These are phyloP conservation scores for Glaciozyma martinii DNA, from an alignment of 768 basidiomycete species.

Conservation along the genomic window DNA sequence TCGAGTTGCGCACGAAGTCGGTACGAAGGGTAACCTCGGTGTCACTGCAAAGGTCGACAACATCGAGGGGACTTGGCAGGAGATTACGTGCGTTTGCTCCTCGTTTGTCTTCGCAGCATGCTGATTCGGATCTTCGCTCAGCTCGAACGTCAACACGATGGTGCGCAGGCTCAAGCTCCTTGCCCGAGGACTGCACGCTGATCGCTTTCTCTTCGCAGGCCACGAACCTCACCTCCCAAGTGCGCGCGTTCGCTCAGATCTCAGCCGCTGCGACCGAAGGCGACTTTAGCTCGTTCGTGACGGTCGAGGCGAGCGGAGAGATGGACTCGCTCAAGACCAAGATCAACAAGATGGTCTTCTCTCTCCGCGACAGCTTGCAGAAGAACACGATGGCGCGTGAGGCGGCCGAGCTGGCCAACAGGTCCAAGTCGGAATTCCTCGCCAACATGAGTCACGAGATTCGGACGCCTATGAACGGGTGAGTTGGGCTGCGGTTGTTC, in stretches of 20 bases:
- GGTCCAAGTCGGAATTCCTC: slow-evolving; percentile 93
- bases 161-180: slow-evolving; percentile 37
- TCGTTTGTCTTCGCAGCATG: no score
- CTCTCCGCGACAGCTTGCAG: slow-evolving; percentile 89
- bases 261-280: slow-evolving; percentile 98
- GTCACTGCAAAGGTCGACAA: slow-evolving; percentile 95
- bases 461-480: slow-evolving; percentile 97
- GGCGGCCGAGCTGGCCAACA: slow-evolving; percentile 94
- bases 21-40: slow-evolving; percentile 96
- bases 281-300: slow-evolving; percentile 97
- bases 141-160: slow-evolving; percentile 89
- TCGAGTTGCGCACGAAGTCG: slow-evolving; percentile 93
- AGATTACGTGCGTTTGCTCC: slow-evolving; percentile 69
- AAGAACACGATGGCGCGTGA: slow-evolving; percentile 97
- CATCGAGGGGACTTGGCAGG: slow-evolving; percentile 96
- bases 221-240: slow-evolving; percentile 90
- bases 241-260: slow-evolving; percentile 97
- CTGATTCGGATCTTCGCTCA: no score
- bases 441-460: slow-evolving; percentile 94
- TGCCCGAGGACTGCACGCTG: background rate
- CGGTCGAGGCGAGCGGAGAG: slow-evolving; percentile 94
- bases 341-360: slow-evolving; percentile 99
- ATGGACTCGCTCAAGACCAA: slow-evolving; percentile 98
- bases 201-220: slow-evolving; percentile 36
- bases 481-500: background rate